phyloP scores from a whole-genome alignment of 257 asterid genomes.

The Solanum piurae region DNA sequence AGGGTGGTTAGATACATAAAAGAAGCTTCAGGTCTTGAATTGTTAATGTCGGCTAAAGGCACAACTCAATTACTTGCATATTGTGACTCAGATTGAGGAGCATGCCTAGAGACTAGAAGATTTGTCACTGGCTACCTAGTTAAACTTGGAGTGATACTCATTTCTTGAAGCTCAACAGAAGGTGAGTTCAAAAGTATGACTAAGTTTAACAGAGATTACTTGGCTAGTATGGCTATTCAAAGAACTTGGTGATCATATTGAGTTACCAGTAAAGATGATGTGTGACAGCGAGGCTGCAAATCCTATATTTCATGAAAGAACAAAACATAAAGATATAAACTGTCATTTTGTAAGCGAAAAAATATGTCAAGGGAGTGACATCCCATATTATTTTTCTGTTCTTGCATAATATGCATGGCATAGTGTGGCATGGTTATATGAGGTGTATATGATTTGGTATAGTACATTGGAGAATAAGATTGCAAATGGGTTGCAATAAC shows the following conservation, averaged over 20 bases:
- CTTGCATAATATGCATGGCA: background rate
- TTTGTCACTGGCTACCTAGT: too few species aligned
- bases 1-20: background rate
- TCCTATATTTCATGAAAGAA: background rate
- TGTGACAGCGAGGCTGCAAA: background rate
- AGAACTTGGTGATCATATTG: background rate
- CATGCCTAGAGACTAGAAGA: too few species aligned
- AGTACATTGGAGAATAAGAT: background rate
- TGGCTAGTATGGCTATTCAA: background rate
- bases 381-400: background rate
- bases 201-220: background rate
- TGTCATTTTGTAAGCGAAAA: background rate
- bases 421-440: background rate
- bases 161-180: background rate
- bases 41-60: background rate
- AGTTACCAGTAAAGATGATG: background rate
- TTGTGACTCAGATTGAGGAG: background rate
- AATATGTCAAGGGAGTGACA: background rate
- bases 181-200: background rate
- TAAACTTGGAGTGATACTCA: background rate
- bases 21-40: background rate
- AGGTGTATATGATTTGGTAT: background rate
- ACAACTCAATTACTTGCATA: background rate
- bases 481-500: background rate
- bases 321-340: background rate